phyloP scores from a whole-genome alignment of 2,329 filamentous ascomycete genomes.

The Emericellopsis cladophorae region DNA sequence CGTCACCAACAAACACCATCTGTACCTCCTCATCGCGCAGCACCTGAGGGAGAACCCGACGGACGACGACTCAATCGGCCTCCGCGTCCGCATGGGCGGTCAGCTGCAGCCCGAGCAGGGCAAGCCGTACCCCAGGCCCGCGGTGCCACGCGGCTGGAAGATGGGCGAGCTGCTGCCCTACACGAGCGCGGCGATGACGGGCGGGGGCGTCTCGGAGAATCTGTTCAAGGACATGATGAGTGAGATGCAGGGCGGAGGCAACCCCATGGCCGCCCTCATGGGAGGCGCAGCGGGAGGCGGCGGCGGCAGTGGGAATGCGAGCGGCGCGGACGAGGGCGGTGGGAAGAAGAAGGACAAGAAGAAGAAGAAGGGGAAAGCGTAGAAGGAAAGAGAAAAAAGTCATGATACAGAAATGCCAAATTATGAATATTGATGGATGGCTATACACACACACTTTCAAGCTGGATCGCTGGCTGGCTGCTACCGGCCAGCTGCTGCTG shows the following conservation, averaged over 20 bases:
- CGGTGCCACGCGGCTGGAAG: constrained; percentile 82
- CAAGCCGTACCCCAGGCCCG: constrained; percentile 58
- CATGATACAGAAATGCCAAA: background rate
- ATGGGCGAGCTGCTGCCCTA: constrained; percentile 74
- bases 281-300: constrained; percentile 14
- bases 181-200: constrained; percentile 79
- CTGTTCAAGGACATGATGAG: constrained; percentile 95
- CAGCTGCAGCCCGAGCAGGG: constrained; percentile 48
- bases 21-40: constrained; percentile 68
- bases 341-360: constrained; percentile 31
- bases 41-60: constrained; percentile 72
- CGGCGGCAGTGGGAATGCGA: constrained; percentile 12
- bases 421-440: background rate
- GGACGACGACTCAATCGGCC: constrained; percentile 51
- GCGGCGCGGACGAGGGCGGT: constrained; percentile 6
- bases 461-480: no score
- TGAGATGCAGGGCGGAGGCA: constrained; percentile 56
- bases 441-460: no score
- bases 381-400: constrained; percentile 1
- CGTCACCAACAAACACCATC: constrained; percentile 67
- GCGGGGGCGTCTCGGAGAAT: constrained; percentile 88
- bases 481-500: no score
- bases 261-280: constrained; percentile 31
- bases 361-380: constrained; percentile 35
- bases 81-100: constrained; percentile 62